Evolutionary conservation across 108 stramenopile species (phyloP).

Genomic region (Mayamaea pseudoterrestris): DNA sequence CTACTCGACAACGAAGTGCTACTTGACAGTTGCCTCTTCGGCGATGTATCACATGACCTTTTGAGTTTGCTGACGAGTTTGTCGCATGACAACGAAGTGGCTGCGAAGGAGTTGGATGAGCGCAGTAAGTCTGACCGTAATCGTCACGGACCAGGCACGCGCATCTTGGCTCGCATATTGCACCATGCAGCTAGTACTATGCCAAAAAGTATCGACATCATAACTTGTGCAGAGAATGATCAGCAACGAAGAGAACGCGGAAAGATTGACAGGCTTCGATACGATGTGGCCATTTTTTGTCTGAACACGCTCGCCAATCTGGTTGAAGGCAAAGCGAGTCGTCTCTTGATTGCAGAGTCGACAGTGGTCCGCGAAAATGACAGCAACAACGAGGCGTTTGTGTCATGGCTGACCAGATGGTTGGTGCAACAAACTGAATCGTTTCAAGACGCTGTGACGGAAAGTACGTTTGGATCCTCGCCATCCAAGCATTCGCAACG

Average conservation of each 20-base stretch:
- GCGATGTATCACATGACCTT: slow-evolving; percentile 19
- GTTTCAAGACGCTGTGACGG: slow-evolving; percentile 47
- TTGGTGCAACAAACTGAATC: slow-evolving; percentile 39
- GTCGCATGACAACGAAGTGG: slow-evolving; percentile 58
- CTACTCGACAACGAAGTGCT: background rate
- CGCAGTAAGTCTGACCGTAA: background rate
- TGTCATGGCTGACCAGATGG: slow-evolving; percentile 57
- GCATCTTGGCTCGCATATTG: background rate
- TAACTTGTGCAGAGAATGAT: background rate
- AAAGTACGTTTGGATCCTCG: slow-evolving; percentile 30
- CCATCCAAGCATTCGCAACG: slow-evolving; percentile 10
- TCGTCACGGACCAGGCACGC: too few relatives aligned
- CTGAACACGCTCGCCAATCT: slow-evolving; percentile 70
- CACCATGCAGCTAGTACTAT: background rate
- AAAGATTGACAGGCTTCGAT: slow-evolving; percentile 17
- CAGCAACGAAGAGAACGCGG: background rate
- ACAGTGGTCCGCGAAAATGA: background rate
- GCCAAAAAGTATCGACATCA: background rate
- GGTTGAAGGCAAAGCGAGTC: slow-evolving; percentile 26
- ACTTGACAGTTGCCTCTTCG: background rate
- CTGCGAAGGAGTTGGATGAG: slow-evolving; percentile 37
- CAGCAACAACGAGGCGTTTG: slow-evolving; percentile 5
- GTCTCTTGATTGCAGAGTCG: background rate
- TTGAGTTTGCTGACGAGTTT: slow-evolving; percentile 66
- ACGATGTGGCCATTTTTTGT: slow-evolving; percentile 55